Evolutionary conservation across 176 grass and related monocot genomes (phyloP), one percentile per base, ranked within the genome.

Genomic region (Miscanthus lutarioriparius): DNA sequence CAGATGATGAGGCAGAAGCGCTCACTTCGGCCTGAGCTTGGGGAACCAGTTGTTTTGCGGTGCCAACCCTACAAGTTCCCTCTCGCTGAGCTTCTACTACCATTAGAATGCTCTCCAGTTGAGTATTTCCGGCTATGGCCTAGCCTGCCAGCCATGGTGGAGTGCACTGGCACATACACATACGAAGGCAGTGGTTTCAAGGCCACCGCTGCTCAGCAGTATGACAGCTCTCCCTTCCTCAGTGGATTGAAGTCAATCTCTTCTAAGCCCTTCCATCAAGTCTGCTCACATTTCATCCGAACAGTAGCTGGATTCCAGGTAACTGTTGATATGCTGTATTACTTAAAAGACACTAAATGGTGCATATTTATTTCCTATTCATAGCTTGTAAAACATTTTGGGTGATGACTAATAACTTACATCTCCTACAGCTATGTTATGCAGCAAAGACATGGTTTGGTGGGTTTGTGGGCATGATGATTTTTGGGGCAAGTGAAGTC

Each of bases 131-230:
- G 96, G 41, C 65, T 96, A 70, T 99, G 96, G 96, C 96, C 96
- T 87, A 89, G 93, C 83, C 82, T 99, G 80, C 96, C 96, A 72
- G 93, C 93, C 67, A 90, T 99, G 86, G 83, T 96, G 56, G 93
- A 99, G 83, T 99, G 83, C 82, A 92, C 96, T 58, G 93, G 96
- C 65, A 92, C 91, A 67, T 99, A 99, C 75, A 93, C 86, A 76
- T 99, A 99, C 17, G 96, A 94, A 86, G 96, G 96, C 61, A 99
- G 96, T 82, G 93, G 96, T 80, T 99, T 99, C 84, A 99, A 99
- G 86, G 96, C 96, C 61, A 99, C 96, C 2, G 96, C 96, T 70
- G 96, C 96, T 33, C 96, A 99, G 90, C 96, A 98, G 77, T 98
- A 98, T 12, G 91, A 98, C 27, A 72, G 91, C 70, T 98, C 93